Evolutionary conservation across 2,329 filamentous ascomycete genomes (phyloP).

Genomic region (Alternaria incomplexa): DNA sequence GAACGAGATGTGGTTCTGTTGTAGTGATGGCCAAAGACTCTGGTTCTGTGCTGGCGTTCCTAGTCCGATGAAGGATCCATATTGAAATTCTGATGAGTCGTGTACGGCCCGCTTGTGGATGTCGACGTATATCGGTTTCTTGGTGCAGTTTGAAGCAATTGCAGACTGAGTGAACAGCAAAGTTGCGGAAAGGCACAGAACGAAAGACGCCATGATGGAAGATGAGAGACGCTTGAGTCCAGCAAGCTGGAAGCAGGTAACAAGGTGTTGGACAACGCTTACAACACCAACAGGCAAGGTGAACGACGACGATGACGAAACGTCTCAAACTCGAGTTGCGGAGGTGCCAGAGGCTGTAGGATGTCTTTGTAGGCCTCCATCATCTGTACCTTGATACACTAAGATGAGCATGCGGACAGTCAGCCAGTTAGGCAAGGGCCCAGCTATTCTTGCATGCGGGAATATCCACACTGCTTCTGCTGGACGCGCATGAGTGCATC

Average conservation of each 20-base stretch:
- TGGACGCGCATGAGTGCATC: constrained; percentile 27
- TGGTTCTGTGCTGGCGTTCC: constrained; percentile 53
- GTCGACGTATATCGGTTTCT: constrained; percentile 52
- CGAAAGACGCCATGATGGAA: constrained; percentile 36
- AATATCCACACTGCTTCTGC: constrained; percentile 18
- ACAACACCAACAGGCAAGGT: constrained; percentile 16
- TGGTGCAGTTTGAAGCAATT: constrained; percentile 48
- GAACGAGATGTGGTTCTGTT: constrained; percentile 52
- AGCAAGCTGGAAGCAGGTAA: constrained; percentile 32
- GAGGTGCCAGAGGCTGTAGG: constrained; percentile 27
- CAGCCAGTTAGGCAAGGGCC: constrained; percentile 33
- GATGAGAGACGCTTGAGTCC: constrained; percentile 32
- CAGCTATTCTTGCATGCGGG: constrained; percentile 37
- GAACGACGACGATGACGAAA: constrained; percentile 22
- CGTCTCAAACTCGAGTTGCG: constrained; percentile 28
- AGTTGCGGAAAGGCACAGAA: constrained; percentile 35
- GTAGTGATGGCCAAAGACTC: constrained; percentile 52
- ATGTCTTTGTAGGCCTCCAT: constrained; percentile 44
- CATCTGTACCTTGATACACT: constrained; percentile 26
- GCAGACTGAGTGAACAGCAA: constrained; percentile 47
- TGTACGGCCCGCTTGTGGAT: constrained; percentile 54
- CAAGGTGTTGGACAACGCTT: constrained; percentile 6
- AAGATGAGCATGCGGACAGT: constrained; percentile 27
- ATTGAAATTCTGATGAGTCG: constrained; percentile 48
- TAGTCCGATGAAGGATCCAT: constrained; percentile 54